Percentiles rank a stretch among this genome's conserved stretches.
Conservation (phyloP, 768 basidiomycete species). For the Macrocybe gigantea region DNA sequence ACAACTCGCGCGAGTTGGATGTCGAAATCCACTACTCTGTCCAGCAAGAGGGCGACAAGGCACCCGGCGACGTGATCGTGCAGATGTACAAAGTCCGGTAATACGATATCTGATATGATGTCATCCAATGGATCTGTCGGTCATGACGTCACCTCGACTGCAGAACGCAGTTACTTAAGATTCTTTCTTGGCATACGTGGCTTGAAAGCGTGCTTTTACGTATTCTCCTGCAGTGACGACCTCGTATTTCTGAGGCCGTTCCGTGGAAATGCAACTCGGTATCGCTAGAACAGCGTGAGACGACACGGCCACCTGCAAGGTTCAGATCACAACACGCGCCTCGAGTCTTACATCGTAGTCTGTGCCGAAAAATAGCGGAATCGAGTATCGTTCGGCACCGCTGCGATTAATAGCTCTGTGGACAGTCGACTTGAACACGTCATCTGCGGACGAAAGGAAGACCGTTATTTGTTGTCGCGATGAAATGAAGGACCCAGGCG, state of each 20-base stretch:
- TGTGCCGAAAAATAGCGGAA: constrained; percentile 87
- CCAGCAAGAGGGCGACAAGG: constrained; percentile 31
- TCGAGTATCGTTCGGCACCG: constrained; percentile 69
- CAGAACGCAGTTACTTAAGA: too few species aligned
- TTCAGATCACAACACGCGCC: constrained; percentile 31
- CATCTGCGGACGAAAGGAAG: constrained; percentile 43
- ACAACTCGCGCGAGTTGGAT: constrained; percentile 83
- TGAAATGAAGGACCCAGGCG: constrained; percentile 11
- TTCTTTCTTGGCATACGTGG: constrained; percentile 48
- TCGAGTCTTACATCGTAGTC: constrained; percentile 81
- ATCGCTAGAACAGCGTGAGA: constrained; percentile 31
- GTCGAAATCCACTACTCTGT: constrained; percentile 83
- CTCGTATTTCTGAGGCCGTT: constrained; percentile 54
- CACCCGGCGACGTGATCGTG: constrained; percentile 42
- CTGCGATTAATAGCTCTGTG: constrained; percentile 82
- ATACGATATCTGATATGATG: neutral
- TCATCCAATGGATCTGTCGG: neutral
- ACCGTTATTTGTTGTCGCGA: neutral
- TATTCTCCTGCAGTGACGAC: constrained; percentile 79
- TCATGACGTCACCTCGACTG: neutral
- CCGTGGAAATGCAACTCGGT: constrained; percentile 40
- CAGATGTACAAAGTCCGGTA: constrained; percentile 79
- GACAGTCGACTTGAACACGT: constrained; percentile 84
- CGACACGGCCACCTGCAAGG: too few species aligned
- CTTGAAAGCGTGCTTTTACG: constrained; percentile 65